These are phyloP conservation scores for Cunninghamia lanceolata DNA, from an alignment of 75 land plant genomes.

Conservation along the genomic window DNA sequence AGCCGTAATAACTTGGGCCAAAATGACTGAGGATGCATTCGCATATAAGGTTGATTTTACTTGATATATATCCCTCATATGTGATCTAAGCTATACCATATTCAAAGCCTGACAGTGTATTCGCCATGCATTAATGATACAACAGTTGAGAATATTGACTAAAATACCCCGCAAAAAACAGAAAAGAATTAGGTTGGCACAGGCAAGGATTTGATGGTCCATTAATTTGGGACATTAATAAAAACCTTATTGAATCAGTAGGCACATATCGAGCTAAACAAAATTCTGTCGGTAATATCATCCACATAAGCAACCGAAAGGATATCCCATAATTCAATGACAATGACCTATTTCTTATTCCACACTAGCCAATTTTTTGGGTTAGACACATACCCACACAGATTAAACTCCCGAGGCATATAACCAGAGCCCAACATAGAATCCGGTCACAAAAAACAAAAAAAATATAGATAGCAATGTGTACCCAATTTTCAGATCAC, in stretches of 20 bases:
- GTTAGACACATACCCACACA: neutral
- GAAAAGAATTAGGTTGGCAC: no score
- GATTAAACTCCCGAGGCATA: neutral
- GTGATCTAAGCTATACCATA: neutral
- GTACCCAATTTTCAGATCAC: neutral
- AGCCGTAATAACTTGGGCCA: neutral
- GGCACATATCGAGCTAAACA: neutral
- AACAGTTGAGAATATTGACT: no score
- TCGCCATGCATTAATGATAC: no score
- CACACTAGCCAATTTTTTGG: neutral
- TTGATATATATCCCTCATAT: neutral
- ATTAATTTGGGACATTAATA: no score
- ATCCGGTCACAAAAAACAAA: neutral
- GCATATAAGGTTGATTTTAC: neutral
- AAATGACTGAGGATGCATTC: neutral
- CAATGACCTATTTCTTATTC: neutral
- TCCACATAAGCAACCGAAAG: neutral
- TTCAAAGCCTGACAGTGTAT: no score
- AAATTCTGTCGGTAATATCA: neutral
- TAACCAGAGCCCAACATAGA: neutral
- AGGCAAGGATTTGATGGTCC: no score
- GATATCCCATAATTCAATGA: neutral
- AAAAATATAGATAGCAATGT: no score
- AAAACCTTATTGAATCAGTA: no score
- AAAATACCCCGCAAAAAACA: no score